Percentiles rank a stretch among this genome's conserved stretches.
phyloP scores from a whole-genome alignment of 1,284 basidiomycete species.

The Sanghuangporus weigelae region DNA sequence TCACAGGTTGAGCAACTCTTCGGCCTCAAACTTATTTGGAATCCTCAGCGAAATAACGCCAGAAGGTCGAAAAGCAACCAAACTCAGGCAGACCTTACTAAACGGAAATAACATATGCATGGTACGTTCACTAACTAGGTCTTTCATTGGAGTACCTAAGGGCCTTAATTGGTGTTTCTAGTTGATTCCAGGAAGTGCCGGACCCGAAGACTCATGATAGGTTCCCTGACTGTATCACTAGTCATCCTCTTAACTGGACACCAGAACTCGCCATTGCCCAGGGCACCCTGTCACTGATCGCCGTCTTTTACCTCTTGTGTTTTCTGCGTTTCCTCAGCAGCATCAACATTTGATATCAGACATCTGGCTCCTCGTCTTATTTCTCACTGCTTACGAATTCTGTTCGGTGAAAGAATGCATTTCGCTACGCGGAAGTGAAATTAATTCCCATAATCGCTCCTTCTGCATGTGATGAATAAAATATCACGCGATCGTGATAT shows the following conservation, averaged over 20 bases:
- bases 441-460: no score
- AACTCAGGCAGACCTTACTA: slow-evolving; percentile 85
- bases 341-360: no score
- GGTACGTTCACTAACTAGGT: slow-evolving; percentile 43
- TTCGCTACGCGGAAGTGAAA: no score
- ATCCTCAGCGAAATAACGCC: slow-evolving; percentile 73
- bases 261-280: no score
- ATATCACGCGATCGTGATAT: no score
- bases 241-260: background rate
- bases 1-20: background rate
- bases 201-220: slow-evolving; percentile 44
- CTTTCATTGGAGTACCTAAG: background rate
- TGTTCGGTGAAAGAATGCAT: no score
- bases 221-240: background rate
- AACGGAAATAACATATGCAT: slow-evolving; percentile 99
- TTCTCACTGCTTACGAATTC: no score
- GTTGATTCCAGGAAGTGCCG: slow-evolving; percentile 76
- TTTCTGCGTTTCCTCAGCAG: no score
- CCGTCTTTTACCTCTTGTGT: no score
- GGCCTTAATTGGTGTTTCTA: slow-evolving; percentile 27
- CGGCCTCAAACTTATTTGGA: slow-evolving; percentile 17
- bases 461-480: no score
- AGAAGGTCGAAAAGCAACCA: slow-evolving; percentile 77
- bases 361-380: no score
- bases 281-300: no score